These are phyloP conservation scores for Geosmithia putterillii DNA, from an alignment of 2,329 filamentous ascomycete genomes.

Conservation along the genomic window DNA sequence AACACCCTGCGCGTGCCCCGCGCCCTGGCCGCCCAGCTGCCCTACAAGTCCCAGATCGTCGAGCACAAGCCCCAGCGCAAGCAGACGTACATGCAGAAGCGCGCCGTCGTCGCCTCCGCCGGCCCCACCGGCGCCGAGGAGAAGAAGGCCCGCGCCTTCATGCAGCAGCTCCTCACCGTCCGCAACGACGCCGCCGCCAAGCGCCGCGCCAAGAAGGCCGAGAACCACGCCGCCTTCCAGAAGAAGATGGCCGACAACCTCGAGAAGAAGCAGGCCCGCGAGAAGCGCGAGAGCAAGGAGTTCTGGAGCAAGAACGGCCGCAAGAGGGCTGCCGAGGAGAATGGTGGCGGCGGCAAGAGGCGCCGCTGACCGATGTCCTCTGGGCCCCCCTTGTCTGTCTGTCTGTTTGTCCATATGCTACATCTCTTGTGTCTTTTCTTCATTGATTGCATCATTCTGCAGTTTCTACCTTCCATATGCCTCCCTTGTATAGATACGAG, in stretches of 20 bases:
- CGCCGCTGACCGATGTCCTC: neutral
- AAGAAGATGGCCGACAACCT: conserved; percentile 71
- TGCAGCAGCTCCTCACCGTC: conserved; percentile 87
- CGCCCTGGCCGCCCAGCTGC: conserved; percentile 69
- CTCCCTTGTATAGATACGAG: no score
- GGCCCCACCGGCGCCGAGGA: conserved; percentile 51
- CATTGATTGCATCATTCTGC: no score
- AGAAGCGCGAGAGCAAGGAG: conserved; percentile 86
- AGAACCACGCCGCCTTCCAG: conserved; percentile 66
- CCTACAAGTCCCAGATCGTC: conserved; percentile 85
- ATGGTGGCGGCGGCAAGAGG: conserved; percentile 23
- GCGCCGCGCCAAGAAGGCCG: conserved; percentile 75
- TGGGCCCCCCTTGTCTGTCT: neutral
- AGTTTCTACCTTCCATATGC: no score
- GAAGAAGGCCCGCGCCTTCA: conserved; percentile 73
- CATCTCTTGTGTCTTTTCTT: neutral
- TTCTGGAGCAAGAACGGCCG: conserved; percentile 88
- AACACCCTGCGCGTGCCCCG: conserved; percentile 68
- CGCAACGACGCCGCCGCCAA: conserved; percentile 85
- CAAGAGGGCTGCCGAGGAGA: conserved; percentile 37
- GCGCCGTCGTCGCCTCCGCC: conserved; percentile 72
- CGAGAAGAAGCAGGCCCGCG: conserved; percentile 75
- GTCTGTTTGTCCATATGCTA: neutral
- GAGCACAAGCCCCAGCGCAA: conserved; percentile 68
- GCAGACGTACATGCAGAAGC: conserved; percentile 86